Evolutionary conservation across 257 asterid genomes (phyloP).

Genomic region (Datura wrightii): DNA sequence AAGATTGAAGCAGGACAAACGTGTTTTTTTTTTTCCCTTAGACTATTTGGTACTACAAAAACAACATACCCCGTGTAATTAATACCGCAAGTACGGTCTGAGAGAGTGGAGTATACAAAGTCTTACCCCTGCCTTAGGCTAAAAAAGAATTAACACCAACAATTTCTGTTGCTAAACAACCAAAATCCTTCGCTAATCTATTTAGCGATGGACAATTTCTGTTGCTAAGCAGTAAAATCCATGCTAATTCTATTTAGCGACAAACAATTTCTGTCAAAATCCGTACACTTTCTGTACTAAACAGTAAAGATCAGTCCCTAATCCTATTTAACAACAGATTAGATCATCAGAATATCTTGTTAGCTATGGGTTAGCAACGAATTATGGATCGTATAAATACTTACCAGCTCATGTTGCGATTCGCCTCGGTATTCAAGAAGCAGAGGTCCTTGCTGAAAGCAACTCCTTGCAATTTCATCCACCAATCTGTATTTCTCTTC

Average conservation of each 20-base stretch:
- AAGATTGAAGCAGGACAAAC: background rate
- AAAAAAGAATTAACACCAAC: background rate
- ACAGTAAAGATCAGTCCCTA: background rate
- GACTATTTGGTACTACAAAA: background rate
- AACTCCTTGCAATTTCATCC: slow-evolving; percentile 57
- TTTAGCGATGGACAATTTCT: too few species aligned
- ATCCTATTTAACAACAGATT: background rate
- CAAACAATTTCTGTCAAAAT: too few species aligned
- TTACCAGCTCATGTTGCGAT: slow-evolving; percentile 42
- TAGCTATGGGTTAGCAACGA: background rate
- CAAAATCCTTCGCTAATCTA: background rate
- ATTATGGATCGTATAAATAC: background rate
- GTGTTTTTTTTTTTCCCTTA: background rate
- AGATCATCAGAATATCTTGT: background rate
- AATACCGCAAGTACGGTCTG: too few species aligned
- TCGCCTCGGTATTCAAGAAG: slow-evolving; percentile 58
- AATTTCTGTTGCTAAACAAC: background rate
- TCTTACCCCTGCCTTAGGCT: too few species aligned
- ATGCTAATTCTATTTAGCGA: too few species aligned
- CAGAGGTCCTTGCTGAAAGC: slow-evolving; percentile 51
- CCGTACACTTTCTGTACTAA: too few species aligned
- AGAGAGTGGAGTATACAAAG: too few species aligned
- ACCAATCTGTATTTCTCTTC: slow-evolving; percentile 63
- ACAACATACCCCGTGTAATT: too few species aligned
- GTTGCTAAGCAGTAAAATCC: background rate